Percentiles rank a stretch among this genome's conserved stretches.
Conservation (phyloP, 805 yeast species). For the Zygotorulaspora sp. region DNA sequence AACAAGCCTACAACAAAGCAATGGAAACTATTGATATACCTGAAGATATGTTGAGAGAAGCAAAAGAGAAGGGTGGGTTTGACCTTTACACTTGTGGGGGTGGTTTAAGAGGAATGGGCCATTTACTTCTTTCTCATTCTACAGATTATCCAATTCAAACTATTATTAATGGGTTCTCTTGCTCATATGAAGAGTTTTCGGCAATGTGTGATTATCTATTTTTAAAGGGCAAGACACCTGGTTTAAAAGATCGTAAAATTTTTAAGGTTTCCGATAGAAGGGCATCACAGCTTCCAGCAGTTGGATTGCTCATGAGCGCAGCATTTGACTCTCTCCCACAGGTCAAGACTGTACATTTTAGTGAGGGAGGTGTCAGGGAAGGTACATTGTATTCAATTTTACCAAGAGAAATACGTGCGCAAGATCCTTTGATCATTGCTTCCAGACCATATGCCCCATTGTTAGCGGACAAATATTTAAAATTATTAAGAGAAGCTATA, state of each 20-base stretch:
- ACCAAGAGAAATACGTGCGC: conserved; percentile 51
- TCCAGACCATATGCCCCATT: conserved; percentile 70
- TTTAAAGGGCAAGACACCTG: conserved; percentile 46
- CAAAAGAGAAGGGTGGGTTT: conserved; percentile 54
- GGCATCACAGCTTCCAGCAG: conserved; percentile 64
- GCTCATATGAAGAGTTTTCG: conserved; percentile 49
- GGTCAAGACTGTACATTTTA: conserved; percentile 58
- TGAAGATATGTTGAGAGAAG: conserved; percentile 44
- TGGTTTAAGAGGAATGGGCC: conserved; percentile 68
- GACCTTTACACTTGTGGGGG: conserved; percentile 69
- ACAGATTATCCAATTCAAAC: conserved; percentile 64
- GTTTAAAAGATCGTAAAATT: conserved; percentile 40
- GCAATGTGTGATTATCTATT: conserved; percentile 49
- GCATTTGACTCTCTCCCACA: conserved; percentile 58
- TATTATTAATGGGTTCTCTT: conserved; percentile 64
- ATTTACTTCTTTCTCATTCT: conserved; percentile 48
- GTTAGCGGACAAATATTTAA: conserved; percentile 52
- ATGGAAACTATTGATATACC: conserved; percentile 51
- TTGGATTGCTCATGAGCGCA: conserved; percentile 57
- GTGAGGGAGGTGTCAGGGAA: conserved; percentile 76
- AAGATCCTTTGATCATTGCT: conserved; percentile 67
- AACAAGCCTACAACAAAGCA: conserved; percentile 46
- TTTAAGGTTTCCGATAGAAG: conserved; percentile 65
- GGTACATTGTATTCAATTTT: conserved; percentile 64
- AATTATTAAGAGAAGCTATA: conserved; percentile 50